Conservation (phyloP, 805 yeast species). For the Starmerella riodocensis region DNA sequence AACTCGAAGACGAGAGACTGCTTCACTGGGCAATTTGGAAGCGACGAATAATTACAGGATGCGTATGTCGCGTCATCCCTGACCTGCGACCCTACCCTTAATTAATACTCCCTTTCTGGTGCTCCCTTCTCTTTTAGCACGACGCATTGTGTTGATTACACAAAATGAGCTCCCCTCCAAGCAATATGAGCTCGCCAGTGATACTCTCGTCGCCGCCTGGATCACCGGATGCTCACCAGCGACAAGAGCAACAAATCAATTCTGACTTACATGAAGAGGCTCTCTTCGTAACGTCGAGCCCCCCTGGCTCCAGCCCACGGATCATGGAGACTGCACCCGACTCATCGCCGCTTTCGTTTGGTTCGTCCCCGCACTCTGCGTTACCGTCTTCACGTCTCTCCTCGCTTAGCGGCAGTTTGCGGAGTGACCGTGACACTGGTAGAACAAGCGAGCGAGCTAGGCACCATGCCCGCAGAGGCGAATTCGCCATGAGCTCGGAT, state of each 20-base stretch:
- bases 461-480: slow-evolving; percentile 15
- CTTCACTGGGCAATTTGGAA: too few species aligned
- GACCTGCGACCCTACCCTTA: slow-evolving; percentile 10
- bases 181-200: slow-evolving; percentile 17
- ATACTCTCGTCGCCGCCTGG: slow-evolving; percentile 9
- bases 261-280: slow-evolving; percentile 3
- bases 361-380: slow-evolving; percentile 16
- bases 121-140: not conserved
- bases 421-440: slow-evolving; percentile 16
- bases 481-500: slow-evolving; percentile 14
- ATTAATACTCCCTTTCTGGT: slow-evolving; percentile 3
- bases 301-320: slow-evolving; percentile 8
- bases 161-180: slow-evolving; percentile 12
- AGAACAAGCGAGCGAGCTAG: slow-evolving; percentile 8
- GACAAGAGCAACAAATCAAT: not conserved
- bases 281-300: slow-evolving; percentile 15
- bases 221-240: not conserved
- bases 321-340: slow-evolving; percentile 3
- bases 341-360: slow-evolving; percentile 19
- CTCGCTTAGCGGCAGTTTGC: slow-evolving; percentile 12
- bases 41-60: too few species aligned
- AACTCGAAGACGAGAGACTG: too few species aligned
- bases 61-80: too few species aligned
- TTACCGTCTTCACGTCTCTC: slow-evolving; percentile 10
- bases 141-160: too few species aligned